These are phyloP conservation scores for Fomitiporia mediterranea DNA, from an alignment of 1,284 basidiomycete species.

Conservation along the genomic window DNA sequence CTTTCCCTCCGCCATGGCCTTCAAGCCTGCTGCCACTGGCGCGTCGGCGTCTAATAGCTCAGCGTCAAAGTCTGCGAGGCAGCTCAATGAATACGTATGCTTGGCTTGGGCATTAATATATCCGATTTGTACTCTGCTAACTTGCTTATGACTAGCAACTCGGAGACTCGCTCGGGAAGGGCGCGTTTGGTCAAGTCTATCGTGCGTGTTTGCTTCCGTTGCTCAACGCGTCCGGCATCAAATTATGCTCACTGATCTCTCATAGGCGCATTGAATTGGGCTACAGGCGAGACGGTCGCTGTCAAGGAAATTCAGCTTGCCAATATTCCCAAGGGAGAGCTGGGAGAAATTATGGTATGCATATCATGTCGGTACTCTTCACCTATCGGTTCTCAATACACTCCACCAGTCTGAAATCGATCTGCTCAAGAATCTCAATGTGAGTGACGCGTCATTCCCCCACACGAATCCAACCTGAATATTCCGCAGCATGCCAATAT, in stretches of 20 bases:
- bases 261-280: slow-evolving; percentile 89
- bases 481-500: slow-evolving; percentile 78
- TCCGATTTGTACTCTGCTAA: background rate
- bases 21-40: slow-evolving; percentile 13
- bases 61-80: slow-evolving; percentile 10
- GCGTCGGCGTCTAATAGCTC: slow-evolving; percentile 5
- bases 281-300: slow-evolving; percentile 93
- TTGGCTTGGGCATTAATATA: background rate
- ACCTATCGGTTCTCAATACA: background rate
- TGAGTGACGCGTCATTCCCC: slow-evolving; percentile 33
- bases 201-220: slow-evolving; percentile 46
- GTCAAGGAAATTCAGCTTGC: slow-evolving; percentile 93
- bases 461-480: slow-evolving; percentile 3
- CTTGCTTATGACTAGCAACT: slow-evolving; percentile 61
- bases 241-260: slow-evolving; percentile 1
- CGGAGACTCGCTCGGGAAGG: slow-evolving; percentile 90
- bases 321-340: slow-evolving; percentile 88
- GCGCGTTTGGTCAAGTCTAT: slow-evolving; percentile 93
- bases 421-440: slow-evolving; percentile 93
- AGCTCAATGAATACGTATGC: slow-evolving; percentile 19
- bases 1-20: slow-evolving; percentile 14
- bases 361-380: background rate
- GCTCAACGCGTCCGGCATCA: background rate
- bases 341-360: slow-evolving; percentile 95
- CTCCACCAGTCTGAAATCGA: slow-evolving; percentile 86